Base-by-base conservation (phyloP, 208 protist species). In the Herpetomonas tarakana region DNA sequence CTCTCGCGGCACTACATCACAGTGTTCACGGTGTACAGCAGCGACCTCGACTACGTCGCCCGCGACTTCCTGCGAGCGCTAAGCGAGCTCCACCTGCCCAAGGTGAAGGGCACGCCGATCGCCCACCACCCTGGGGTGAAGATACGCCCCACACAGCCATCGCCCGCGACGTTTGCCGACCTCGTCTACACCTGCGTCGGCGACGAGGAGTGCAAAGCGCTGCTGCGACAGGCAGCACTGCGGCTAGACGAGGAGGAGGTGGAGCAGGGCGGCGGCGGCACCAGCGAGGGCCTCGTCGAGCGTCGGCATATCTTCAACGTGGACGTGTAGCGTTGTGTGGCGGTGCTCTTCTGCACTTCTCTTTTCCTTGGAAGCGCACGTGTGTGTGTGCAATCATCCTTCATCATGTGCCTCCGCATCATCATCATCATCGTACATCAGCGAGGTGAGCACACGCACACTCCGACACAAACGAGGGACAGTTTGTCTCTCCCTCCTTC, bases 121-220 rank as follows among this genome's bases (percentile, higher is more conserved):
- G 67, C 76, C 41, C 69, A 76, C 53, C 73, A 59, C 58, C 58
- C 52, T 1, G 74, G 71, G 1, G 66, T 80, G 35, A 46, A 35
- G 52, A 79, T 84, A 18, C 47, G 59, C 27, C 56, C 55, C 31
- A 53, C 44, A 4, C 53, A 29, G 14, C 68, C 53, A 58, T 85
- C 88, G 0, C 69, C 77, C 9, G 60, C 66, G 31, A 88, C 79
- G 11, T 71, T 89, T 52, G 78, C 78, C 3, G 90, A 96, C 54
- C 58, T 96, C 19, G 76, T 65, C n/a, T 96, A 83, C 66, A 72
- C 76, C 24, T 84, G 74, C 18, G 76, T 96, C 14, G 82, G 84
- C 14, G 69, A 76, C 30, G 69, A 76, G 22, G 85, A 91, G 52
- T 71, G 77, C 26, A 86, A 88, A 64, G 71, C 72, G 51, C 71